Percentiles rank a stretch among this genome's conserved stretches.
These are phyloP conservation scores for Jackrogersella minutella DNA, from an alignment of 495 filamentous ascomycete genomes.

Conservation along the genomic window DNA sequence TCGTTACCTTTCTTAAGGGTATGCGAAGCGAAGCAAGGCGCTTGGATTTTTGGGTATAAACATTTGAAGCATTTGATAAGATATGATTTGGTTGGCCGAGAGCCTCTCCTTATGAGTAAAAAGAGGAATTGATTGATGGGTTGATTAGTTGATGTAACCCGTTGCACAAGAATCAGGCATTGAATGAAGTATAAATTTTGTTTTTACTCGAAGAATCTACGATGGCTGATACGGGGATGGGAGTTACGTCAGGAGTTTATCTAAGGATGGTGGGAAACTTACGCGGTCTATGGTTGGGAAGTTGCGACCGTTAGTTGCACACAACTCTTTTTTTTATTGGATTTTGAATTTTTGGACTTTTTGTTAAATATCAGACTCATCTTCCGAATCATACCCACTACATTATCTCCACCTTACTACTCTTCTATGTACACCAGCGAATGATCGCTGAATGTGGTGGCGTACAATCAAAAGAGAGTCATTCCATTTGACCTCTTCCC, in stretches of 20 bases:
- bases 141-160: too few relatives aligned
- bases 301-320: conserved; percentile 13
- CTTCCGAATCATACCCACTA: conserved; percentile 19
- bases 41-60: not conserved
- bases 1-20: not conserved
- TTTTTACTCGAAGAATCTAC: not conserved
- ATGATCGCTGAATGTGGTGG: not conserved
- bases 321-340: not conserved
- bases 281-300: conserved; percentile 29
- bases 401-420: conserved; percentile 1
- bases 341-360: conserved; percentile 6
- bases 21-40: conserved; percentile 32
- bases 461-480: conserved; percentile 6
- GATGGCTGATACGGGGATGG: not conserved
- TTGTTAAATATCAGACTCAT: conserved; percentile 38
- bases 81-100: too few relatives aligned
- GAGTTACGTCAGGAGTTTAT: conserved; percentile 8
- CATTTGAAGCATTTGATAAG: too few relatives aligned
- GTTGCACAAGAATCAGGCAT: too few relatives aligned
- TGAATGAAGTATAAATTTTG: conserved; percentile 9
- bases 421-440: not conserved
- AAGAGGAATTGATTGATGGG: too few relatives aligned
- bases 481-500: not conserved
- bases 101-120: too few relatives aligned
- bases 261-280: conserved; percentile 14